Evolutionary conservation across 257 asterid genomes (phyloP), one percentile per base, ranked within the genome.

Genomic region (Przewalskia tangutica): DNA sequence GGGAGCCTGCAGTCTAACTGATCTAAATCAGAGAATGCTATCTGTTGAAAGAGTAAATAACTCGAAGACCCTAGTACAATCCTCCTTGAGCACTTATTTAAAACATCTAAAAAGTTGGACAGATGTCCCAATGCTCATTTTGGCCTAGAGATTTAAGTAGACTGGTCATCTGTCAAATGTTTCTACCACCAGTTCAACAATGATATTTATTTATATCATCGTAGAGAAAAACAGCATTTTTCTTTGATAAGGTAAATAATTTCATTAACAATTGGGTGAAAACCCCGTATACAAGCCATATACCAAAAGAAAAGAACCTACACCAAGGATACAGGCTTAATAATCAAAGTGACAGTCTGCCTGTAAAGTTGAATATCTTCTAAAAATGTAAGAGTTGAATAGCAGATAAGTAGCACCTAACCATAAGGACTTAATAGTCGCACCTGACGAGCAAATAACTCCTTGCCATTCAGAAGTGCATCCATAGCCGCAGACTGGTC

Each of bases 391-490:
- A 77, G 23, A 54, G 65, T 17, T 66, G 62, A 36, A 67, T 55
- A 60, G 63, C 36, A 82, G 42, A 58, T 73, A 75, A 75, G 77
- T 70, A 11, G 17, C 66, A 44, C 36, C 14, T n/a, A 23, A 71
- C 80, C 36, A 59, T 36, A 58, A 36, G 63, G 59, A 14, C 77
- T 34, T 20, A 54, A 71, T 20, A 75, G 80, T 12, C 62, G 23
- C 90, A 96, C 99, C 98, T 92, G 94, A 80, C 88, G 82, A 50
- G 98, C 95, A 87, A 94, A 94, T 82, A 90, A 87, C 90, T 94
- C 99, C 86, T 95, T 94, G 81, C 90, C 95, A 86, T 89, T 93
- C 88, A 93, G 84, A 86, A 96, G 93, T 65, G 86, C 92, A 73
- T 93, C 93, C 97, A 91, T 91, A 80, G 90, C 93, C 78, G 89